phyloP scores from a whole-genome alignment of 1,139 yeast species.

The Protomyces macrosporus region DNA sequence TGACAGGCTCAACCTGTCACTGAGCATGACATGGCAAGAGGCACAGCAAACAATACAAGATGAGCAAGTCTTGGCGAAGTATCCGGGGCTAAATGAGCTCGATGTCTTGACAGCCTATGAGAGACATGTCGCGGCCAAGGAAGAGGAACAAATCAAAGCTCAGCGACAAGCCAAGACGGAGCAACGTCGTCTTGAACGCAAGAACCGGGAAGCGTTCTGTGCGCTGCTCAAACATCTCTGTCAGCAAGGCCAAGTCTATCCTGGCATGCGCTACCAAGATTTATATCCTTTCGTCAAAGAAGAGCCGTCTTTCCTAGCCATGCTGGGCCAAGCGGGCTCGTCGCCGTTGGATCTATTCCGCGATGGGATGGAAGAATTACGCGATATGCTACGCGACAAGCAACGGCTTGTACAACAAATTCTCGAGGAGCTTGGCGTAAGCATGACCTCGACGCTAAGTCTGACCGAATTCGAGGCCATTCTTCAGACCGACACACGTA shows the following conservation, averaged over 20 bases:
- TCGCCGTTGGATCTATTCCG: conserved; percentile 70
- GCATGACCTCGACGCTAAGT: conserved; percentile 32
- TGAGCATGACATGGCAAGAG: conserved; percentile 45
- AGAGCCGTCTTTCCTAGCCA: conserved; percentile 53
- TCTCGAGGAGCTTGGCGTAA: conserved; percentile 41
- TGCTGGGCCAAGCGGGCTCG: conserved; percentile 78
- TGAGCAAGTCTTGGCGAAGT: not conserved
- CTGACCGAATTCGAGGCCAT: conserved; percentile 34
- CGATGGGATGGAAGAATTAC: conserved; percentile 65
- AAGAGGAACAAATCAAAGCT: conserved; percentile 35
- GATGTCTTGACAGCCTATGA: conserved; percentile 59
- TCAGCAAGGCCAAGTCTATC: conserved; percentile 45
- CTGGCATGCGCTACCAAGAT: conserved; percentile 58
- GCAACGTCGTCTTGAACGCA: conserved; percentile 48
- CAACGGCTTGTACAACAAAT: conserved; percentile 56
- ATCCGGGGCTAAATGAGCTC: conserved; percentile 42
- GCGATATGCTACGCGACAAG: conserved; percentile 52
- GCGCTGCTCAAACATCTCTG: conserved; percentile 43
- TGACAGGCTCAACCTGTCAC: conserved; percentile 39
- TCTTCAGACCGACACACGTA: conserved; percentile 33
- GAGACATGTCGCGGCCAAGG: conserved; percentile 46
- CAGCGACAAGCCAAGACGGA: not conserved
- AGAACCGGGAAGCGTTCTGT: conserved; percentile 58
- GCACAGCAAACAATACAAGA: conserved; percentile 43
- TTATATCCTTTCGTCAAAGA: conserved; percentile 51